Evolutionary conservation across 768 basidiomycete species (phyloP), one percentile per base, ranked within the genome.

Genomic region (Phylloporus arenicola): DNA sequence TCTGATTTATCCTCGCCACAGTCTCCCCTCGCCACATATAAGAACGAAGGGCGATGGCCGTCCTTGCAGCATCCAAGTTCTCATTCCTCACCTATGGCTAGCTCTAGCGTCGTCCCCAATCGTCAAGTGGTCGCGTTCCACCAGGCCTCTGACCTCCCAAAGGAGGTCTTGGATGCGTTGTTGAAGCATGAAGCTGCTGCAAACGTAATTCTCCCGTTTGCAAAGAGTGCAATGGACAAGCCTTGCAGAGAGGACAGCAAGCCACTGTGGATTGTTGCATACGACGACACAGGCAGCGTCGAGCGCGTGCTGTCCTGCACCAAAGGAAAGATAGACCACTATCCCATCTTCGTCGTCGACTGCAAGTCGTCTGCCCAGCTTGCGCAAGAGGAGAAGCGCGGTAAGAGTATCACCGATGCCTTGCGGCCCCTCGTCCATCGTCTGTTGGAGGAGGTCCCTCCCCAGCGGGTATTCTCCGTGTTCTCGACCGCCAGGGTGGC

Each of bases 251-350:
- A 6, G 3, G 27, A 14, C 4, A 12, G 19, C 10, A 22, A 44
- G 3, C 64, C 67, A 3, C 19, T 61, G 7, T 74, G 75, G 73
- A 60, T 75, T 1, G 62, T 52, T 3, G 57, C 62, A 19, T 63
- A 49, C 10, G 56, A 63, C 54, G 20, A 57, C 55, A 1, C 53
- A 1, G 50, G 50, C 10, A 48, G 42, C 4, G 54, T 58, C 49
- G 44, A 14, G 41, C 75, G 82, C 51, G 68, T 88, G 13, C 64
- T 86, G 4, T 75, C 83, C 3, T 79, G 79, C 54, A 84, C 82
- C 0, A 65, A 72, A 19, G 78, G 78, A 1, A 65, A 70, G 16
- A 68, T 83, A 39, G 84, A 77, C 0, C 58, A 66, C 40, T 86
- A 87, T 55, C 87, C 87, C 12, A 57, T 84, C 6, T 88, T 63